Evolutionary conservation across 192 early-diverging fungal species (phyloP), one percentile per base, ranked within the genome.

Genomic region (Coemansia sp.): DNA sequence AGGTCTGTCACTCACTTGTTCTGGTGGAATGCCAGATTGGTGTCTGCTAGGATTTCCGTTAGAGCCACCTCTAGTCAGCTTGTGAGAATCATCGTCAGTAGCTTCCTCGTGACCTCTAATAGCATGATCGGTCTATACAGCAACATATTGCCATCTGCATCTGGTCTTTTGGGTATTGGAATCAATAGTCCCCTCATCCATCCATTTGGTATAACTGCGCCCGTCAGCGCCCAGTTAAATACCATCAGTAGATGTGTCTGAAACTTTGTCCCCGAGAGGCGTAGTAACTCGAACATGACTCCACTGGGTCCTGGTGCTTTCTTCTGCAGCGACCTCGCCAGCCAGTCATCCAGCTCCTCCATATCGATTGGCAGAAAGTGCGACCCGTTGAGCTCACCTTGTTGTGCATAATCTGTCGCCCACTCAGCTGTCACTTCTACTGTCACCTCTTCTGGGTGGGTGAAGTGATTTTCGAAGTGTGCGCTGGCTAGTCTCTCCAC

Each of bases 1-100:
- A 72, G 41, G 31, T 72, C 70, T n/a, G 63, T 72, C 0, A 63
- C 70, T 15, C 51, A 38, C 40, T 65, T 65, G 41, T 40, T 27
- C 3, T 52, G 63, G 24, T 40, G 54, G 63, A 72, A 72, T 2
- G 52, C 63, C 3, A 66, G 47, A n/a, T 72, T 72, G 0, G n/a
- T 42, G 18, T 44, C 62, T 2, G 4, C 3, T 7, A 72, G 63
- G 16, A 31, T 15, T 6, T 24, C 41, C 0, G 18, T 47, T 5
- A 72, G 40, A 2, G 61, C 62, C 1, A 1, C 1, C 16, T 40
- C 22, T 8, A 72, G 1, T 2, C 27, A 0, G 1, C 31, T 41
- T 1, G 49, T 59, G 12, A 72, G 41, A 6, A 72, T 54, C n/a
- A 1, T 16, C 22, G 51, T 72, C 12, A 72, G 40, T 9, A 72